Percentiles rank a stretch among this genome's conserved stretches.
Conservation (phyloP, 2,329 filamentous ascomycete species). For the Aspergillus jensenii region DNA sequence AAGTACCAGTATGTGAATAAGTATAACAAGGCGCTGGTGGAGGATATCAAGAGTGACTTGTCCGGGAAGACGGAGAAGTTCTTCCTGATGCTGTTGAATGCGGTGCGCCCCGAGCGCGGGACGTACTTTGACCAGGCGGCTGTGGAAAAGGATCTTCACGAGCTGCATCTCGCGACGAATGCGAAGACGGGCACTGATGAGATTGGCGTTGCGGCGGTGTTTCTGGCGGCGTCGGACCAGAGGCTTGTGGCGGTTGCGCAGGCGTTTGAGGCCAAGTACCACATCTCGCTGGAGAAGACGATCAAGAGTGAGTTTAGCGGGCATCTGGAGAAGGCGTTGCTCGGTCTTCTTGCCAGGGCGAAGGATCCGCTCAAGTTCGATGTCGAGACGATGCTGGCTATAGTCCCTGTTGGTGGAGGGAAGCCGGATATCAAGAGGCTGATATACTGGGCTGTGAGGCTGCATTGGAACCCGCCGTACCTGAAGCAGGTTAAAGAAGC, state of each 20-base stretch:
- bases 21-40: slow-evolving; percentile 65
- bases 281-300: slow-evolving; percentile 41
- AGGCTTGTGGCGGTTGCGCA: slow-evolving; percentile 74
- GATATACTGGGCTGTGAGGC: slow-evolving; percentile 48
- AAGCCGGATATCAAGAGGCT: slow-evolving; percentile 48
- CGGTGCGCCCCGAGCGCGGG: slow-evolving; percentile 69
- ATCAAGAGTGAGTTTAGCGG: slow-evolving; percentile 67
- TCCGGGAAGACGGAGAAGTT: slow-evolving; percentile 78
- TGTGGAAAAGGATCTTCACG: slow-evolving; percentile 69
- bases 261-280: slow-evolving; percentile 69
- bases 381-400: slow-evolving; percentile 69
- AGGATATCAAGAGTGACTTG: slow-evolving; percentile 68
- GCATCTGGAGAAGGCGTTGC: slow-evolving; percentile 76
- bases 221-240: slow-evolving; percentile 69
- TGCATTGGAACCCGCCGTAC: slow-evolving; percentile 72
- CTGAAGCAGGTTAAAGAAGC: slow-evolving; percentile 70
- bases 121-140: slow-evolving; percentile 68
- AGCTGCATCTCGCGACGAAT: slow-evolving; percentile 72
- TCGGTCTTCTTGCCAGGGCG: slow-evolving; percentile 70
- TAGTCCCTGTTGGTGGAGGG: slow-evolving; percentile 73
- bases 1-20: slow-evolving; percentile 68
- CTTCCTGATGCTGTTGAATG: slow-evolving; percentile 75
- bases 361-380: slow-evolving; percentile 75
- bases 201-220: slow-evolving; percentile 71
- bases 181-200: slow-evolving; percentile 71